Percentiles rank a stretch among this genome's conserved stretches.
These are phyloP conservation scores for Tolypocladium tundrense DNA, from an alignment of 2,329 filamentous ascomycete genomes.

Conservation along the genomic window DNA sequence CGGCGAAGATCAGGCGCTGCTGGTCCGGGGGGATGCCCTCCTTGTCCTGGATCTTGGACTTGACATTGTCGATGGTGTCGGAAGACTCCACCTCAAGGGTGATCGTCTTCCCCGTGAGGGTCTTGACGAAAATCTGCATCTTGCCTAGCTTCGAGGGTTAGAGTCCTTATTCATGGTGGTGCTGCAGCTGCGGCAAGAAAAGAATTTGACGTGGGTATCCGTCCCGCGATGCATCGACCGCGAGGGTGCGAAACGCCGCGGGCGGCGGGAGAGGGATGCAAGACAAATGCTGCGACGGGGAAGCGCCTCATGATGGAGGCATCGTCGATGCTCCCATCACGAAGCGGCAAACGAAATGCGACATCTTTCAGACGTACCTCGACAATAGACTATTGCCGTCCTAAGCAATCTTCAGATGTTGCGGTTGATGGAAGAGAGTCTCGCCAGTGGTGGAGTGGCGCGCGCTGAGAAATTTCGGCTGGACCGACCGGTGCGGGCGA, in stretches of 20 bases:
- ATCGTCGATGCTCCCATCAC: constrained; percentile 17
- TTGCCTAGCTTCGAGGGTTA: constrained; percentile 45
- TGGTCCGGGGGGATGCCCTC: constrained; percentile 99
- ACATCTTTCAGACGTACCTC: constrained; percentile 51
- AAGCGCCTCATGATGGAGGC: constrained; percentile 19
- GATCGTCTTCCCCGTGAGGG: constrained; percentile 99
- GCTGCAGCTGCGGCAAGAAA: neutral
- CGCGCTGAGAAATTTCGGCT: constrained; percentile 17
- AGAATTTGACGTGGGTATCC: neutral
- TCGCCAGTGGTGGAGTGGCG: constrained; percentile 16
- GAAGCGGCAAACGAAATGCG: constrained; percentile 20
- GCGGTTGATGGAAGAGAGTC: constrained; percentile 21
- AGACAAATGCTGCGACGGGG: neutral
- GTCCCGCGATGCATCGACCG: neutral
- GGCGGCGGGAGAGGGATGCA: neutral
- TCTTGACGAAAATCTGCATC: constrained; percentile 73
- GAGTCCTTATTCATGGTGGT: constrained; percentile 11
- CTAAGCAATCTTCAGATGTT: constrained; percentile 52
- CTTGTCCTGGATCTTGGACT: constrained; percentile 98
- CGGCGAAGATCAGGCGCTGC: constrained; percentile 98
- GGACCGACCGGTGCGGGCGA: neutral
- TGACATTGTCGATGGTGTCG: constrained; percentile 99
- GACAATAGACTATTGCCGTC: constrained; percentile 52
- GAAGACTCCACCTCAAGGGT: constrained; percentile 99
- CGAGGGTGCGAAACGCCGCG: neutral